phyloP scores from a whole-genome alignment of 352 stramenopile genomes.

The Saprolegnia parasitica region DNA sequence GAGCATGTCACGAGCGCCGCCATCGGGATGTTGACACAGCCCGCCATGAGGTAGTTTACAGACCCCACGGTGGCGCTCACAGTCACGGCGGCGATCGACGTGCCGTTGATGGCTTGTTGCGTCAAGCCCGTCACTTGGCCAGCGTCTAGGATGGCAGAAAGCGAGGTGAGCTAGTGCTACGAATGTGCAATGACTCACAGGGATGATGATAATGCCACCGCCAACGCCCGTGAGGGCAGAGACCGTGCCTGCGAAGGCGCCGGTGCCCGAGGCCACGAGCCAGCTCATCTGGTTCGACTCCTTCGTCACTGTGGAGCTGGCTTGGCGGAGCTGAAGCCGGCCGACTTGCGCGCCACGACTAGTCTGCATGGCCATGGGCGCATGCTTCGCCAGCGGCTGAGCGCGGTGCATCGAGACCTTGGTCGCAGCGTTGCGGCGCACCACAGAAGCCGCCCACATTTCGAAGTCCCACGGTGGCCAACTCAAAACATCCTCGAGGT shows the following conservation, averaged over 20 bases:
- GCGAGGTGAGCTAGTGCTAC: not conserved
- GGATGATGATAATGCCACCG: conserved; percentile 79
- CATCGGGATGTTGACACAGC: conserved; percentile 72
- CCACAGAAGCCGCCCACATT: conserved; percentile 9
- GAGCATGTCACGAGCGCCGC: conserved; percentile 66
- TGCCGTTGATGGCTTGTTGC: conserved; percentile 81
- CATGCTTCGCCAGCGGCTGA: not conserved
- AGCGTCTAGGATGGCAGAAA: conserved; percentile 43
- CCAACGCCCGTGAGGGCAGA: conserved; percentile 78
- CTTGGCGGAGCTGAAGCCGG: not conserved
- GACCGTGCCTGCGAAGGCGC: conserved; percentile 59
- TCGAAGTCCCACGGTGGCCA: not conserved
- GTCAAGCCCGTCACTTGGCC: conserved; percentile 72
- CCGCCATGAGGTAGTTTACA: conserved; percentile 63
- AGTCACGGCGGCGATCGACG: conserved; percentile 72
- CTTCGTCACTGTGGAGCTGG: conserved; percentile 17
- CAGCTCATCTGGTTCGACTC: conserved; percentile 23
- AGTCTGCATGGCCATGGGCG: conserved; percentile 1
- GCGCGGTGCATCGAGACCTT: not conserved
- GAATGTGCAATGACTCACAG: conserved; percentile 35
- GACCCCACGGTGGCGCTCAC: conserved; percentile 59
- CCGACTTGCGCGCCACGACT: conserved; percentile 14
- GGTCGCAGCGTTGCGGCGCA: not conserved
- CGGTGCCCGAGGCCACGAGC: conserved; percentile 28
- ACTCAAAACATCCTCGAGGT: too few species aligned